A percentile compares a stretch with the other conserved stretches of the same genome.
Evolutionary conservation across 306 rosid species (phyloP).

Genomic region (Nissolia schottii): DNA sequence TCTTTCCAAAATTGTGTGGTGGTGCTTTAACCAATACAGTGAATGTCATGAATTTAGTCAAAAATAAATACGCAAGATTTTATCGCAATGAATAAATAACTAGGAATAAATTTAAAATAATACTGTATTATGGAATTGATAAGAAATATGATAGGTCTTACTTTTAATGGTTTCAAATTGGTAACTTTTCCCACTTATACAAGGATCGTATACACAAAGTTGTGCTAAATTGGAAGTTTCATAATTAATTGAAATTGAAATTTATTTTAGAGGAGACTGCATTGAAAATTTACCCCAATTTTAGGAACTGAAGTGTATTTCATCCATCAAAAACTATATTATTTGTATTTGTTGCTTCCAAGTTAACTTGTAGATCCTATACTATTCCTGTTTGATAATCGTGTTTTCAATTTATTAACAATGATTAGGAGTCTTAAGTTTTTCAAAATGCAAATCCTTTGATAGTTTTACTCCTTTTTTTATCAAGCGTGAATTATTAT

Average conservation of each 20-base stretch:
- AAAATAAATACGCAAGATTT: background rate
- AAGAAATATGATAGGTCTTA: slow-evolving; percentile 1
- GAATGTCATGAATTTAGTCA: background rate
- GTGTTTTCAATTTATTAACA: background rate
- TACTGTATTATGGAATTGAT: background rate
- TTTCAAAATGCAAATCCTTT: slow-evolving; percentile 14
- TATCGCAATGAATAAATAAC: background rate
- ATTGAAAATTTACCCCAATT: background rate
- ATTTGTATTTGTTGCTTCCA: background rate
- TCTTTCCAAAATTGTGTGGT: background rate
- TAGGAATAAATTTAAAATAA: background rate
- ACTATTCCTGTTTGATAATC: slow-evolving; percentile 8
- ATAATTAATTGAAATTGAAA: background rate
- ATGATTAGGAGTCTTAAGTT: background rate
- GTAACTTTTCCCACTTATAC: background rate
- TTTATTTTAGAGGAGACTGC: background rate
- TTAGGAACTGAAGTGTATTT: slow-evolving; percentile 11
- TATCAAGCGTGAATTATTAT: background rate
- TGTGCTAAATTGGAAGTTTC: slow-evolving; percentile 6
- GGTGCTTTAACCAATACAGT: background rate
- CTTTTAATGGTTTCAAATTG: background rate
- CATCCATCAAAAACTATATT: background rate
- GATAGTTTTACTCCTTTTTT: background rate
- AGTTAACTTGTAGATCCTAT: slow-evolving; percentile 2
- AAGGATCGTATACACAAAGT: background rate